Evolutionary conservation across 129 eudicot species (phyloP).

Genomic region (Rutidosis leptorrhynchoides): DNA sequence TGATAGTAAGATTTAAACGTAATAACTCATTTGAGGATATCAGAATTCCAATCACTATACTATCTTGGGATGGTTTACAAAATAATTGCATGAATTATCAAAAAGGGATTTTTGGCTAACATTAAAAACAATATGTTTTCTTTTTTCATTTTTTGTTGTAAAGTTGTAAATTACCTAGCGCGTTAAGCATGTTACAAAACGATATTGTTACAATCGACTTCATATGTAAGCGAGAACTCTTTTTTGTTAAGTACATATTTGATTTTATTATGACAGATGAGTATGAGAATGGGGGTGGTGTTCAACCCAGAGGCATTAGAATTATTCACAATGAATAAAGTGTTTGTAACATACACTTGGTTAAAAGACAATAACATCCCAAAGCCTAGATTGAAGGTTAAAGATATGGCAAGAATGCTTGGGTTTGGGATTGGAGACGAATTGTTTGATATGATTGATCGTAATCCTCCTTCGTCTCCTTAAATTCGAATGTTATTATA

Average conservation of each 20-base stretch:
- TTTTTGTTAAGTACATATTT: too few species aligned
- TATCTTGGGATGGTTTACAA: too few species aligned
- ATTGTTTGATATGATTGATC: conserved; percentile 75
- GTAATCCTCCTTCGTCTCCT: conserved; percentile 21
- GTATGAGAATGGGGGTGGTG: conserved; percentile 82
- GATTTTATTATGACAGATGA: conserved; percentile 55
- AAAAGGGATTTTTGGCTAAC: not conserved
- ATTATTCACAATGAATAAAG: conserved; percentile 84
- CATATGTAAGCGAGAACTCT: too few species aligned
- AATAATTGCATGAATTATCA: not conserved
- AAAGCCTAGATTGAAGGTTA: conserved; percentile 72
- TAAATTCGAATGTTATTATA: conserved; percentile 10
- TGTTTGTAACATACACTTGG: conserved; percentile 76
- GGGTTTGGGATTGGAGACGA: conserved; percentile 96
- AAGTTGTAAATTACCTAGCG: not conserved
- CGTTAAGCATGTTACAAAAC: not conserved
- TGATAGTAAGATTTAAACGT: too few species aligned
- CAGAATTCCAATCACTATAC: too few species aligned
- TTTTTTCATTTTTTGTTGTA: not conserved
- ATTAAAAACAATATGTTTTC: not conserved
- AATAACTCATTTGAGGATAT: too few species aligned
- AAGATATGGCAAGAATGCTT: conserved; percentile 95
- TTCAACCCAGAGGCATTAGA: conserved; percentile 94
- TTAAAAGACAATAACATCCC: conserved; percentile 66
- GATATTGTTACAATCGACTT: not conserved